These are phyloP conservation scores for Aegle marmelos DNA, from an alignment of 345 rosid species.

Conservation along the genomic window DNA sequence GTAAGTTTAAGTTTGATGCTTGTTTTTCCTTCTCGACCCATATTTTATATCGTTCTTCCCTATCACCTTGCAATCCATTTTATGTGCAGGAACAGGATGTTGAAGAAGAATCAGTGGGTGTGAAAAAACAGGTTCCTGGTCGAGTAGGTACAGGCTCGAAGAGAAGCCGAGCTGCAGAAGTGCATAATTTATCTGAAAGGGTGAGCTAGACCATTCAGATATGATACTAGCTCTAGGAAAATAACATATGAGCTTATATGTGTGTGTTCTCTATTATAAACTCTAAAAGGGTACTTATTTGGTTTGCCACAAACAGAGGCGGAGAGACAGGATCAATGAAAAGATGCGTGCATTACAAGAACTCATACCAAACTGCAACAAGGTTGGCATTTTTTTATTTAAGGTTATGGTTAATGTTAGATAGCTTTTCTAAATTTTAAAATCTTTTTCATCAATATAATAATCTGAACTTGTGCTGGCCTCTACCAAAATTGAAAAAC, in stretches of 20 bases:
- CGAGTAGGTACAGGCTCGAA: slow-evolving; percentile 51
- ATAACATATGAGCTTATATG: background rate
- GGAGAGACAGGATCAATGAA: slow-evolving; percentile 90
- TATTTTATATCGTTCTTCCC: slow-evolving; percentile 4
- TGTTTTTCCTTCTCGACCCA: background rate
- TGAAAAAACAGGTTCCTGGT: slow-evolving; percentile 40
- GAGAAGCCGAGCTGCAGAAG: slow-evolving; percentile 93
- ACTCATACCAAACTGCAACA: slow-evolving; percentile 90
- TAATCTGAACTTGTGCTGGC: background rate
- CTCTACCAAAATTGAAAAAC: slow-evolving; percentile 1
- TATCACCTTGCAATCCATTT: background rate
- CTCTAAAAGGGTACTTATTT: slow-evolving; percentile 14
- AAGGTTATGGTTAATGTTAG: background rate
- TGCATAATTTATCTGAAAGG: slow-evolving; percentile 96
- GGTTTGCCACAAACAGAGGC: slow-evolving; percentile 49
- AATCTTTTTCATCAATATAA: background rate
- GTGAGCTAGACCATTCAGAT: slow-evolving; percentile 41
- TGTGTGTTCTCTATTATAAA: slow-evolving; percentile 12
- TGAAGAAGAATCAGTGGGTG: slow-evolving; percentile 62
- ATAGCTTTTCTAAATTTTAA: background rate
- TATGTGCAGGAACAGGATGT: slow-evolving; percentile 71
- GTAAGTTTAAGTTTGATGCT: slow-evolving; percentile 36
- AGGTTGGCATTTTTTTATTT: slow-evolving; percentile 36
- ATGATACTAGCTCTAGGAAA: background rate
- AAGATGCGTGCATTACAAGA: slow-evolving; percentile 95